Evolutionary conservation across 2,329 filamentous ascomycete genomes (phyloP), one percentile per base, ranked within the genome.

Genomic region (Madurella fahalii): DNA sequence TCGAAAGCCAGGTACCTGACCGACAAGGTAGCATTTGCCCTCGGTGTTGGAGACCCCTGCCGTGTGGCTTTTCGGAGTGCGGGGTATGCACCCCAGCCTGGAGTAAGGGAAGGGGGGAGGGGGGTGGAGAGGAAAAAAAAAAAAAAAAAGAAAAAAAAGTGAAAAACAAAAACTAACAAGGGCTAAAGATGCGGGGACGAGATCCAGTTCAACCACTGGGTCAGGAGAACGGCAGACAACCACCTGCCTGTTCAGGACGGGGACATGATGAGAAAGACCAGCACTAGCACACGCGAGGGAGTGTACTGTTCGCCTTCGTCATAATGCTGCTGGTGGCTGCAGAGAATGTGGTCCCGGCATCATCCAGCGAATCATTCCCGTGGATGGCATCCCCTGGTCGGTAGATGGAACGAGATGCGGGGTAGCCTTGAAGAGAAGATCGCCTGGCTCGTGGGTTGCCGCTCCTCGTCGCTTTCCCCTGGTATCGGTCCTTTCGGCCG

Each of bases 21-120:
- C 15, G 37, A 39, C 51, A 49, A 47, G 58, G 57, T 16, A 41
- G 25, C 25, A 25, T 25, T 7, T 17, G 9, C 31, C 18, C 37
- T 37, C 30, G 20, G 40, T 50, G 34, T 15, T 47, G 51, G 32
- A 16, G 42, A 15, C 11, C 37, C 39, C 32, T 45, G 49, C 37
- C 51, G 40, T 49, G 31, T 39, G 30, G 41, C 47, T 52, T 44
- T 54, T 57, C 31, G 44, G 43, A 47, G 51, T 62, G 60, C 58
- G 59, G 59, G 59, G 58, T 53, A 54, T 57, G 57, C 52, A 58
- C 52, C 54, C 52, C 57, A 56, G 55, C 40, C 48, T 45, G 47
- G 40, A 20, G 54, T 7, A 25, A 7, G 25, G 25, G 7, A 25
- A 4, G 13, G 12, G 7, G 12, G 31, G 31, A 34, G 7, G 12